Base-by-base conservation (phyloP, 1,284 basidiomycete species). In the Erythrobasidium hasegawianum region DNA sequence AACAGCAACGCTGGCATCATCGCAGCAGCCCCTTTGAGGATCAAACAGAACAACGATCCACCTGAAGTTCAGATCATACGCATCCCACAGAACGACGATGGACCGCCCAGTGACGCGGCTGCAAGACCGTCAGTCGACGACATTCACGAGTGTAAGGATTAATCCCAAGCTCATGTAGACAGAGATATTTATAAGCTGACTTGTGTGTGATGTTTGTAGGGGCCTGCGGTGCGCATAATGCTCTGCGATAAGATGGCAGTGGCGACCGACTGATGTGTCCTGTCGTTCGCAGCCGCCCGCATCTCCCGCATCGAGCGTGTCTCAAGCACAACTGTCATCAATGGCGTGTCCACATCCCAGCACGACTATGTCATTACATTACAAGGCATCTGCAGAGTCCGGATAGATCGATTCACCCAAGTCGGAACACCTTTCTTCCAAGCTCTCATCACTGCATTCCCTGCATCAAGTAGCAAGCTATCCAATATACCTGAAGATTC, bases 301-400 rank as follows among this genome's bases (percentile, higher is more conserved):
- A 70, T 73, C 57, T 57, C 69, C n/a, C 68, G 72, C 20, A 65
- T 73, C 45, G 72, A 73, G 29, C 68, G 70, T 16, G 22, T 53
- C 1, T 43, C 70, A 47, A 57, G 67, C 0, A 64, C 70, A 16
- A 60, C 69, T 53, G 53, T 50, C 1, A 41, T 69, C 50, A 39
- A 66, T 13, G 55, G 33, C 5, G 20, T 54, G 7, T n/a, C 13
- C 3, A 14, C 13, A 18, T 18, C 24, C 24, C 50, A 53, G 50
- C 54, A 66, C n/a, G 71, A 70, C 27, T 71, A 70, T 57, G 33
- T 73, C 18, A 64, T 68, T 29, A 59, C 70, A 18, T 47, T 73
- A 27, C 69, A 72, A 52, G 72, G 72, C 0, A 52, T 73, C 38
- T 60, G 69, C 1, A 68, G 72, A 20, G 55, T 72, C 50, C 54